These are phyloP conservation scores for Aspergillus sp. DNA, from an alignment of 2,329 filamentous ascomycete genomes.

Conservation along the genomic window DNA sequence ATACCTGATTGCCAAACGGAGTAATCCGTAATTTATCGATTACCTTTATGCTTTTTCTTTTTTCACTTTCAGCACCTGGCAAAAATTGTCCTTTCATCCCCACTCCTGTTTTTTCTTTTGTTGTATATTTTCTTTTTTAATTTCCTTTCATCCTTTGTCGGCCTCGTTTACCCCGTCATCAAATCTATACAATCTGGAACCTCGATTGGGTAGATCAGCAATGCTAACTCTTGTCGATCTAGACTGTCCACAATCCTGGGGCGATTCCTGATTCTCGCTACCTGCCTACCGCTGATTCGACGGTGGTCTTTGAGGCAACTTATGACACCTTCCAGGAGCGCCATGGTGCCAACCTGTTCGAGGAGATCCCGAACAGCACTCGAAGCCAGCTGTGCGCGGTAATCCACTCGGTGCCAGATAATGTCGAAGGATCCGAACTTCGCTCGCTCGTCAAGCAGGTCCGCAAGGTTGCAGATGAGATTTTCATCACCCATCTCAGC, in stretches of 20 bases:
- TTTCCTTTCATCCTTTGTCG: not conserved
- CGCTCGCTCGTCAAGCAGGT: constrained; percentile 35
- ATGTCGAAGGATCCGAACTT: constrained; percentile 29
- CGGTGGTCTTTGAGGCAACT: constrained; percentile 48
- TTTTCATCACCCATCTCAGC: constrained; percentile 42
- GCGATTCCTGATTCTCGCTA: constrained; percentile 43
- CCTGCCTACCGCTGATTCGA: constrained; percentile 43
- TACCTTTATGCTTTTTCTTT: constrained; percentile 1
- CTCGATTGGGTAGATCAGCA: constrained; percentile 7
- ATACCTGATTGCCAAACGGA: not conserved
- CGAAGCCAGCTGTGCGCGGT: constrained; percentile 36
- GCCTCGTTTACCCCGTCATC: not conserved
- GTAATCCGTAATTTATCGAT: constrained; percentile 12
- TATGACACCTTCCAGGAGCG: constrained; percentile 40
- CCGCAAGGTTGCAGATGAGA: constrained; percentile 36
- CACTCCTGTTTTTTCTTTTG: not conserved
- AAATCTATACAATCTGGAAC: not conserved
- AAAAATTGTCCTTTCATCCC: not conserved
- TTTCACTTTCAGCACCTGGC: not conserved
- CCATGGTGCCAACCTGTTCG: constrained; percentile 32
- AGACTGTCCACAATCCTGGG: constrained; percentile 50
- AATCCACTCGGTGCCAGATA: constrained; percentile 39
- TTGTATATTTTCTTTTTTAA: not conserved
- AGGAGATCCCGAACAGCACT: constrained; percentile 30
- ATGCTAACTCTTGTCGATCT: constrained; percentile 21